A percentile compares a stretch with the other conserved stretches of the same genome.
Evolutionary conservation across 129 eudicot genomes (phyloP).

Genomic region (Pulicaria dysenterica): DNA sequence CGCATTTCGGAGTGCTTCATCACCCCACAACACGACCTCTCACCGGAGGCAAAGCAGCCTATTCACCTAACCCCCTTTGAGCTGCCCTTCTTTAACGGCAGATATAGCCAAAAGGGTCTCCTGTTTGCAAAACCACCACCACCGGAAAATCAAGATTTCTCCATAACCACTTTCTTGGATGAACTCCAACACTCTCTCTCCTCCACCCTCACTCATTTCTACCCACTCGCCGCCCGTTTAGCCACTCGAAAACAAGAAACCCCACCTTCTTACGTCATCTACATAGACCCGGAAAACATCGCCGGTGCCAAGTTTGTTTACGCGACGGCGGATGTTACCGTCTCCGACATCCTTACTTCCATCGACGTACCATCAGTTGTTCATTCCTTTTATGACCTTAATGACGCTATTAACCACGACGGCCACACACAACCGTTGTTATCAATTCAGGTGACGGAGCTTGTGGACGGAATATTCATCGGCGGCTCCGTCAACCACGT

Average conservation of each 20-base stretch:
- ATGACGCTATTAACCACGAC: constrained; percentile 40
- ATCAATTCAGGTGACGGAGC: constrained; percentile 39
- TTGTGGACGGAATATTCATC: constrained; percentile 35
- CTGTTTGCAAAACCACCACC: constrained; percentile 38
- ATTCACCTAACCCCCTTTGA: constrained; percentile 51
- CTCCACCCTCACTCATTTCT: constrained; percentile 47
- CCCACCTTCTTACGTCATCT: constrained; percentile 36
- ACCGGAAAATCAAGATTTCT: constrained; percentile 26
- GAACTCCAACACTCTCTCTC: constrained; percentile 51
- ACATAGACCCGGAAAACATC: constrained; percentile 36
- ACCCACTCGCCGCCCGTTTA: constrained; percentile 57
- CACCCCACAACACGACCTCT: constrained; percentile 29
- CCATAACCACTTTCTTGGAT: constrained; percentile 27
- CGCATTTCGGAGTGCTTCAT: constrained; percentile 50
- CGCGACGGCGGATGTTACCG: constrained; percentile 29
- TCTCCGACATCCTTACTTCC: constrained; percentile 41
- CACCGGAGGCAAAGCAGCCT: constrained; percentile 45
- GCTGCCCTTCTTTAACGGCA: constrained; percentile 24
- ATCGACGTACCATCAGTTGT: constrained; percentile 40
- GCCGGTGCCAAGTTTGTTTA: constrained; percentile 53
- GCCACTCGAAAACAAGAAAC: constrained; percentile 34
- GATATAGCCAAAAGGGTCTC: constrained; percentile 59
- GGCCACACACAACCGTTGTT: constrained; percentile 40
- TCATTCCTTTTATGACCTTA: constrained; percentile 50
- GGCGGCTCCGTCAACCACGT: constrained; percentile 33